Evolutionary conservation across 176 grass and related monocot species (phyloP).

Genomic region (Zizania latifolia): DNA sequence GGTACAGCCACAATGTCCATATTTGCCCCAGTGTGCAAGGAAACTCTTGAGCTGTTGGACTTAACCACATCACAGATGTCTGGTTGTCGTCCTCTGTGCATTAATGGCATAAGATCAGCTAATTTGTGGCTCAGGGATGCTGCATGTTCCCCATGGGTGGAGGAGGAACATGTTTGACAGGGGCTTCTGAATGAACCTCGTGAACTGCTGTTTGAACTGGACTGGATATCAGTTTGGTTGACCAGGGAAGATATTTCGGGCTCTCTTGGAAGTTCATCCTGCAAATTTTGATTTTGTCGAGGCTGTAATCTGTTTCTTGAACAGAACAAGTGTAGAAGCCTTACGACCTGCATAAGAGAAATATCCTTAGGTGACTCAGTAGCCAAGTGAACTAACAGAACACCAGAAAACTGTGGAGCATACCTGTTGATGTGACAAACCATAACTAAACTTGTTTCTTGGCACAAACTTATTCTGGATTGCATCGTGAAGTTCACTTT

Average conservation of each 20-base stretch:
- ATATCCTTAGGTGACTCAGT: slow-evolving; percentile 1
- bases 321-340: slow-evolving; percentile 56
- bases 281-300: slow-evolving; percentile 7
- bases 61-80: slow-evolving; percentile 28
- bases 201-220: slow-evolving; percentile 41
- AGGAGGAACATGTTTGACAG: slow-evolving; percentile 40
- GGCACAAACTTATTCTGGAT: slow-evolving; percentile 10
- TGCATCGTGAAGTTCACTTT: slow-evolving; percentile 37
- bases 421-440: slow-evolving; percentile 47
- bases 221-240: slow-evolving; percentile 38
- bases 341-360: slow-evolving; percentile 43
- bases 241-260: slow-evolving; percentile 32
- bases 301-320: slow-evolving; percentile 37
- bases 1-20: background rate
- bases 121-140: slow-evolving; percentile 7
- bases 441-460: slow-evolving; percentile 29
- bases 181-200: slow-evolving; percentile 35
- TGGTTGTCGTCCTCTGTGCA: background rate
- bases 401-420: slow-evolving; percentile 16
- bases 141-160: slow-evolving; percentile 25
- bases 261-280: slow-evolving; percentile 18
- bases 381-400: slow-evolving; percentile 12
- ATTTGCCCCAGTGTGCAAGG: slow-evolving; percentile 30
- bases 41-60: slow-evolving; percentile 17
- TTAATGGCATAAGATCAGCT: background rate